Evolutionary conservation across 2,329 filamentous ascomycete genomes (phyloP).

Genomic region (Verticillium klebahnii): DNA sequence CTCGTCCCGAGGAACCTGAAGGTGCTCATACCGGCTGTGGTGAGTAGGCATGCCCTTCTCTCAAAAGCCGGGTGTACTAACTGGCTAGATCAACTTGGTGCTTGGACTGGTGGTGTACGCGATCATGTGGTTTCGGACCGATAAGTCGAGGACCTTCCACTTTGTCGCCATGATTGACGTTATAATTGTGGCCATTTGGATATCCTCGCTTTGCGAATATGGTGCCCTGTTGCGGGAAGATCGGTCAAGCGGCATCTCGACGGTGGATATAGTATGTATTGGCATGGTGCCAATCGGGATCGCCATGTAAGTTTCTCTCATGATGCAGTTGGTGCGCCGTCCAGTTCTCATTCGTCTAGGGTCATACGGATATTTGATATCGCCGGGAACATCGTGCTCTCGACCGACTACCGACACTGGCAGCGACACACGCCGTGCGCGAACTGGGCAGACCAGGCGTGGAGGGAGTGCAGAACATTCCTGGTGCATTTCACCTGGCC

Average conservation of each 20-base stretch:
- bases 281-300: conserved; percentile 26
- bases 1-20: conserved; percentile 18
- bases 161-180: conserved; percentile 30
- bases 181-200: conserved; percentile 25
- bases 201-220: conserved; percentile 15
- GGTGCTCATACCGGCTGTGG: conserved; percentile 16
- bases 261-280: conserved; percentile 11
- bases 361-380: conserved; percentile 31
- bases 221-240: neutral
- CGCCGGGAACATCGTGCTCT: conserved; percentile 31
- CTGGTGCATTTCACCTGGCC: conserved; percentile 13
- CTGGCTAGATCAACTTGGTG: conserved; percentile 28
- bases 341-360: conserved; percentile 17
- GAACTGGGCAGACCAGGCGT: neutral
- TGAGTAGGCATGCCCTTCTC: conserved; percentile 17
- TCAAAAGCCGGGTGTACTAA: neutral
- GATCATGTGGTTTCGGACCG: conserved; percentile 27
- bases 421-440: conserved; percentile 24
- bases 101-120: conserved; percentile 28
- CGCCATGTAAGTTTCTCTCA: conserved; percentile 26
- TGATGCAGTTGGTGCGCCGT: neutral
- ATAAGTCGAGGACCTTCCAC: conserved; percentile 32
- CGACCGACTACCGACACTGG: conserved; percentile 32
- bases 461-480: neutral
- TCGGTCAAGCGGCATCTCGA: neutral